Percentiles rank a stretch among this genome's conserved stretches.
These are phyloP conservation scores for Penicillium egyptiacum DNA, from an alignment of 495 filamentous ascomycete species.

Conservation along the genomic window DNA sequence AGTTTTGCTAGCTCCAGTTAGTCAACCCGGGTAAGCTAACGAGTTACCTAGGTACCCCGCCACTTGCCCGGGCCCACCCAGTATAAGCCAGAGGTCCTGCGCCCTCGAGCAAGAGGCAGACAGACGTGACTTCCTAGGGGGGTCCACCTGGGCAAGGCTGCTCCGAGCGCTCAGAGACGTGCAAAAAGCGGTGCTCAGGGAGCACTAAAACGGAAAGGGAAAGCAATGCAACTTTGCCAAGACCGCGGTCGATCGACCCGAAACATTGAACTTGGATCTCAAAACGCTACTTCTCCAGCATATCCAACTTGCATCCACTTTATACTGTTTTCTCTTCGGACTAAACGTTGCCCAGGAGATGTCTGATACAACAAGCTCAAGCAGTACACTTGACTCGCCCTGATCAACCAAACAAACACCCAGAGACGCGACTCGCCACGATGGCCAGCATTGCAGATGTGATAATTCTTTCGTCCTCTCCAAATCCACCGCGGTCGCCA, in stretches of 20 bases:
- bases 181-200: too few relatives aligned
- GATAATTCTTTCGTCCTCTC: constrained; percentile 46
- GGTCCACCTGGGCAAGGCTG: too few relatives aligned
- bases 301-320: not conserved
- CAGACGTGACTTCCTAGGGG: too few relatives aligned
- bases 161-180: too few relatives aligned
- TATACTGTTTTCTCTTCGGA: not conserved
- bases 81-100: too few relatives aligned
- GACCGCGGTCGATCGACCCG: constrained; percentile 23
- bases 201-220: too few relatives aligned
- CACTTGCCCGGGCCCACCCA: too few relatives aligned
- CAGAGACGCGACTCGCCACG: constrained; percentile 19
- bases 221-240: constrained; percentile 42
- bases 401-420: not conserved
- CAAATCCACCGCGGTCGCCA: constrained; percentile 29
- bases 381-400: constrained; percentile 3
- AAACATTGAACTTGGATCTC: constrained; percentile 11
- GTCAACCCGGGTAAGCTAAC: too few relatives aligned
- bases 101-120: too few relatives aligned
- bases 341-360: not conserved
- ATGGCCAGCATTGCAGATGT: constrained; percentile 37
- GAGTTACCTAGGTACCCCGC: too few relatives aligned
- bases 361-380: not conserved
- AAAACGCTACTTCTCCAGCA: constrained; percentile 1
- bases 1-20: too few relatives aligned